These are phyloP conservation scores for Arctium lappa DNA, from an alignment of 129 eudicot species.

Conservation along the genomic window DNA sequence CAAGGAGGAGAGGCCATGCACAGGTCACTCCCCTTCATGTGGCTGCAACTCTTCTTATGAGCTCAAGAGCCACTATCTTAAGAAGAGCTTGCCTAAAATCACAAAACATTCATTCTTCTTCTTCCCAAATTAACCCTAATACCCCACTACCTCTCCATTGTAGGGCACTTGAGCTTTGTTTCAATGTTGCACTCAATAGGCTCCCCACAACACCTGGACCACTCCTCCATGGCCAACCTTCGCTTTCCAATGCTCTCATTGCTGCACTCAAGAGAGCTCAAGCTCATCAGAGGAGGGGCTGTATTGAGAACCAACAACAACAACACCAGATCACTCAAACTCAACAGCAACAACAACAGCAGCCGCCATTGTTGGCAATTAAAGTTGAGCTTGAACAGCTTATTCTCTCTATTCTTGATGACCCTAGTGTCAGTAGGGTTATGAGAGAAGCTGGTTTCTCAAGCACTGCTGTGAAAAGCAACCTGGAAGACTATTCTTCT, in stretches of 20 bases:
- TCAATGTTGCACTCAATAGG: slow-evolving; percentile 87
- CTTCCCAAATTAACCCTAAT: slow-evolving; percentile 18
- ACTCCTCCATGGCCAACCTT: slow-evolving; percentile 72
- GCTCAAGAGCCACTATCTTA: slow-evolving; percentile 51
- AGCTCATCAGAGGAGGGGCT: slow-evolving; percentile 81
- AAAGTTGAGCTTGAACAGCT: slow-evolving; percentile 86
- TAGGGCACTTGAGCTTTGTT: slow-evolving; percentile 87
- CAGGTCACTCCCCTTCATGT: slow-evolving; percentile 98
- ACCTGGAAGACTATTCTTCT: slow-evolving; percentile 52
- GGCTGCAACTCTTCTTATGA: slow-evolving; percentile 70
- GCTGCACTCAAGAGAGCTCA: slow-evolving; percentile 90
- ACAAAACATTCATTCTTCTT: slow-evolving; percentile 25
- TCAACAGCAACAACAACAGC: slow-evolving; percentile 51
- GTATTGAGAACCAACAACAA: slow-evolving; percentile 53
- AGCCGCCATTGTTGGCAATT: slow-evolving; percentile 63
- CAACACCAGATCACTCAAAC: slow-evolving; percentile 19
- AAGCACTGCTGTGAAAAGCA: slow-evolving; percentile 61
- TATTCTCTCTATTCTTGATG: slow-evolving; percentile 71
- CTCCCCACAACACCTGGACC: slow-evolving; percentile 77
- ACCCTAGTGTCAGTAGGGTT: slow-evolving; percentile 91
- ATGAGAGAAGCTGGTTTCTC: slow-evolving; percentile 93
- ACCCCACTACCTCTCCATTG: slow-evolving; percentile 51
- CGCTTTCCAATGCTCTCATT: slow-evolving; percentile 72
- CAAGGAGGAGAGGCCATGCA: slow-evolving; percentile 93
- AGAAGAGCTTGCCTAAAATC: slow-evolving; percentile 82